Evolutionary conservation across 1,139 yeast species (phyloP).

Genomic region (Yamadazyma buinensis): DNA sequence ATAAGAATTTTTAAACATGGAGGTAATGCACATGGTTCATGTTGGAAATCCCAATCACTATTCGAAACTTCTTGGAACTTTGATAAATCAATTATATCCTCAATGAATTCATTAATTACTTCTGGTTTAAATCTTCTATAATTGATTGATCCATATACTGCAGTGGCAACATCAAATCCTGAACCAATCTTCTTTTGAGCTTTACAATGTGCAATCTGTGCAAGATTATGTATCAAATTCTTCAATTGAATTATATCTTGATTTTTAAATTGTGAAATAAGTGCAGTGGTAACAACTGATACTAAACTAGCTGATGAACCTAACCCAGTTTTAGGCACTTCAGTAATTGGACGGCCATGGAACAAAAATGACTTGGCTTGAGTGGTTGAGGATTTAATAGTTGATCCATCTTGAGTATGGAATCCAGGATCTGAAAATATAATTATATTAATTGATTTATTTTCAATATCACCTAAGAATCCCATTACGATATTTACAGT

Average conservation of each 20-base stretch:
- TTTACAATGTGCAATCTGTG: conserved; percentile 87
- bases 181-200: conserved; percentile 96
- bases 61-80: conserved; percentile 39
- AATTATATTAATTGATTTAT: conserved; percentile 43
- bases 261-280: conserved; percentile 46
- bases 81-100: not conserved
- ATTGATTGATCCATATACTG: conserved; percentile 83
- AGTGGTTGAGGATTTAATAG: conserved; percentile 24
- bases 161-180: conserved; percentile 96
- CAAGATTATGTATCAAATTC: conserved; percentile 65
- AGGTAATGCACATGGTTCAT: conserved; percentile 60
- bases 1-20: conserved; percentile 63
- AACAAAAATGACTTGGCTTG: conserved; percentile 48
- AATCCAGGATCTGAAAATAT: conserved; percentile 86
- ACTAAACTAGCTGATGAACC: conserved; percentile 97
- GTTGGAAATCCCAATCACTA: conserved; percentile 56
- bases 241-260: conserved; percentile 15
- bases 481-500: conserved; percentile 53
- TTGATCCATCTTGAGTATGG: conserved; percentile 66
- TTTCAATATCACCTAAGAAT: conserved; percentile 30
- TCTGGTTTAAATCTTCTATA: conserved; percentile 69
- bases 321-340: conserved; percentile 89
- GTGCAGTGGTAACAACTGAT: conserved; percentile 70
- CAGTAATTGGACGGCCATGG: conserved; percentile 56
- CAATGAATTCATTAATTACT: conserved; percentile 31